Evolutionary conservation across 2,329 filamentous ascomycete species (phyloP).

Genomic region (Knufia petricola): DNA sequence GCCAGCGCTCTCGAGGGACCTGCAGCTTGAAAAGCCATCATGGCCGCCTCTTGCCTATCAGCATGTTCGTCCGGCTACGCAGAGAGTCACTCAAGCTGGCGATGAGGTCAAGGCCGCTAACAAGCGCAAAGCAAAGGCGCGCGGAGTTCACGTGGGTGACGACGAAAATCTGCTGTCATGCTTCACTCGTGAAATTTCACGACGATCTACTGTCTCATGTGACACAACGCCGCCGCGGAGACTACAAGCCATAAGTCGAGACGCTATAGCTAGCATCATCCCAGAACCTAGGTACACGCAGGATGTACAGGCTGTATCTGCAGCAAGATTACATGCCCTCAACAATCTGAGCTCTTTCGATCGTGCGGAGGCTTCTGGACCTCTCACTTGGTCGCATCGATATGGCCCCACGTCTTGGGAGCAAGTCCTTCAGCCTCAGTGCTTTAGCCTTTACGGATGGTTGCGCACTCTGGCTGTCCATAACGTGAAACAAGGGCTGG

Average conservation of each 20-base stretch:
- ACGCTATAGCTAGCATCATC: background rate
- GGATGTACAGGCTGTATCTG: background rate
- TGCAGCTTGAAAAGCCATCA: constrained; percentile 3
- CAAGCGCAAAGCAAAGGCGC: constrained; percentile 10
- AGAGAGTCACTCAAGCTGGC: background rate
- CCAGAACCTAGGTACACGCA: background rate
- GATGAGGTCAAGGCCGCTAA: background rate
- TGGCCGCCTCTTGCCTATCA: constrained; percentile 19
- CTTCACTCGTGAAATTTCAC: constrained; percentile 8
- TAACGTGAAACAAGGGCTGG: constrained; percentile 56
- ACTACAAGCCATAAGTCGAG: background rate
- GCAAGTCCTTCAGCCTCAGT: constrained; percentile 66
- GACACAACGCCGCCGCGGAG: background rate
- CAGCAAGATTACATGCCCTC: background rate
- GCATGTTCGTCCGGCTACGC: constrained; percentile 8
- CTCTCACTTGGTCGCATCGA: constrained; percentile 67
- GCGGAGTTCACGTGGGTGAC: background rate
- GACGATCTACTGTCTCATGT: background rate
- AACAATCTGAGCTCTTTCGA: constrained; percentile 62
- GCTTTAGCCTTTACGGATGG: constrained; percentile 76
- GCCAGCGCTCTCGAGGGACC: constrained; percentile 7
- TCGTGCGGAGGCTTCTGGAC: constrained; percentile 55
- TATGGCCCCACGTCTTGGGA: constrained; percentile 62
- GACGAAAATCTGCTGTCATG: constrained; percentile 14
- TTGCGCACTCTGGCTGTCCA: constrained; percentile 65